A percentile compares a stretch with the other conserved stretches of the same genome.
Evolutionary conservation across 495 filamentous ascomycete species (phyloP).

Genomic region (Thozetella sp.): DNA sequence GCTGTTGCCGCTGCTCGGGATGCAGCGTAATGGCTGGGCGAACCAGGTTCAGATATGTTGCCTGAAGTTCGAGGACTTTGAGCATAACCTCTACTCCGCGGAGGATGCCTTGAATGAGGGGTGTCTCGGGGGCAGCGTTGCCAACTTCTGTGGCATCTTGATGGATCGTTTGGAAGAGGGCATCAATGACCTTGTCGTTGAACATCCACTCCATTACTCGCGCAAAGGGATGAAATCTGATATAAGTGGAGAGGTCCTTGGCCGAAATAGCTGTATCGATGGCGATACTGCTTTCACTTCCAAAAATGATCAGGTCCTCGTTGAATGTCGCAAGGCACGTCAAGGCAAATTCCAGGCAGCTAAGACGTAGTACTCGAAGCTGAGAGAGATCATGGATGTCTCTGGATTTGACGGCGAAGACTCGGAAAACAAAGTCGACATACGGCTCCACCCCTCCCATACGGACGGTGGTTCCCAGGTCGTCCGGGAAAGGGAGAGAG

Average conservation of each 20-base stretch:
- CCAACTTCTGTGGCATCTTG: slow-evolving; percentile 70
- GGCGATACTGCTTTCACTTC: slow-evolving; percentile 69
- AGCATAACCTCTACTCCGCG: slow-evolving; percentile 80
- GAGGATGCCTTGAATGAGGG: slow-evolving; percentile 72
- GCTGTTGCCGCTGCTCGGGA: slow-evolving; percentile 24
- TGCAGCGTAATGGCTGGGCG: slow-evolving; percentile 67
- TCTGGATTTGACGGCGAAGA: slow-evolving; percentile 63
- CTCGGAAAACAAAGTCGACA: slow-evolving; percentile 80
- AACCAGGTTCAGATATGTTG: slow-evolving; percentile 87
- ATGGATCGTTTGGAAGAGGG: slow-evolving; percentile 74
- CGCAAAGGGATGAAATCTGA: slow-evolving; percentile 85
- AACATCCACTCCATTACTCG: slow-evolving; percentile 97
- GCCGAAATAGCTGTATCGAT: slow-evolving; percentile 74
- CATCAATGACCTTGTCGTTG: slow-evolving; percentile 82
- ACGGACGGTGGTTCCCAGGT: slow-evolving; percentile 75
- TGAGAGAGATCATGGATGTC: slow-evolving; percentile 65
- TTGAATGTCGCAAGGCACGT: slow-evolving; percentile 83
- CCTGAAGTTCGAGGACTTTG: slow-evolving; percentile 79
- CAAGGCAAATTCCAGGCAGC: slow-evolving; percentile 77
- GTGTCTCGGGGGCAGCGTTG: slow-evolving; percentile 67
- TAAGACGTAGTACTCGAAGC: slow-evolving; percentile 68
- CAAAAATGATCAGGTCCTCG: slow-evolving; percentile 83
- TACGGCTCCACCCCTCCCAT: slow-evolving; percentile 90
- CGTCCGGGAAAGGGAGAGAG: slow-evolving; percentile 83
- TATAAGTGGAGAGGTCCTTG: slow-evolving; percentile 73